Evolutionary conservation across 805 yeast genomes (phyloP), one percentile per base, ranked within the genome.

Genomic region (Isabelozyma heimii): DNA sequence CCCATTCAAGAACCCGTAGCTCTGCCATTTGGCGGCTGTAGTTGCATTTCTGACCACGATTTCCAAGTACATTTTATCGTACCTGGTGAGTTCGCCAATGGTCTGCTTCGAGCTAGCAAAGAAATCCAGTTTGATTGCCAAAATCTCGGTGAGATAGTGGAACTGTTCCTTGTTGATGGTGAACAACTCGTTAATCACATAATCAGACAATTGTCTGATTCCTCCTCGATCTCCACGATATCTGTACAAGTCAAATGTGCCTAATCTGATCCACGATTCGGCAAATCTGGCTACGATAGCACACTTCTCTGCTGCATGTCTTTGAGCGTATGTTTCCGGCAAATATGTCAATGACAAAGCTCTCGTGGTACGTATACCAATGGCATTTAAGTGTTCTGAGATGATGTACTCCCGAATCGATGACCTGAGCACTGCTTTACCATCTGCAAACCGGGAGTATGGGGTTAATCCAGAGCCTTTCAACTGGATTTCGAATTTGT

Each of bases 401-500:
- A 88, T 86, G 44, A 92, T 75, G 51, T 88, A 91, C 63, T 92
- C 99, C 35, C 98, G 75, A 37, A 94, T 82, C 43, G 95, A 84
- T 2, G 97, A 90, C 52, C 97, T 70, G 30, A 92, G 59, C 5
- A 91, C 96, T 0, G 98, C 97, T 61, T 89, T 90, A 4, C 99
- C 99, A 68, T 92, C 99, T 0, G 97, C 98, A 75, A 91, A 92
- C 51, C 99, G 77, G 0, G 96, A 87, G 64, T 79, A 92, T 1
- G 98, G 97, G 0, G 98, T 92, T 55, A 80, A 72, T 0, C 99
- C 99, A 3, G 94, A 83, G 0, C 99, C 99, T 69, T 92, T 92
- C 53, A 92, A 68, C 68, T 92, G 98, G 2, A 92, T 55, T 53
- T 85, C 92, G 57, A 76, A 84, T 35, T 67, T 63, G 24, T 59